Conservation (phyloP, 495 filamentous ascomycete species). For the Xylaria bambusicola region DNA sequence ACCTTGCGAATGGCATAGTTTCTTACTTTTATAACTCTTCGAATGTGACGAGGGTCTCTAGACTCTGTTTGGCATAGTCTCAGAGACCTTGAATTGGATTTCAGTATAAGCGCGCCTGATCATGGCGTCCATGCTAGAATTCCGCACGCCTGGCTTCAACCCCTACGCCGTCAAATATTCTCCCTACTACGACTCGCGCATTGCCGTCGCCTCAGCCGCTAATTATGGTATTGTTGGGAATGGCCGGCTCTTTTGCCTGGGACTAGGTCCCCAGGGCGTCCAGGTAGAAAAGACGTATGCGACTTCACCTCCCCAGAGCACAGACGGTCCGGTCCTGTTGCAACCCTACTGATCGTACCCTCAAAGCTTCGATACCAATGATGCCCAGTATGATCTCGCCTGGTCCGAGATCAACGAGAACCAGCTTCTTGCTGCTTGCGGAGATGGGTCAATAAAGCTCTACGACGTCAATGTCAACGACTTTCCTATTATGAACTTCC, state of each 20-base stretch:
- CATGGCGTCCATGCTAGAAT: conserved; percentile 78
- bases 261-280: conserved; percentile 78
- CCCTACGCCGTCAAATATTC: conserved; percentile 96
- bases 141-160: conserved; percentile 88
- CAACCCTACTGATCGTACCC: conserved; percentile 8
- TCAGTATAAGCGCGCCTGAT: conserved; percentile 9
- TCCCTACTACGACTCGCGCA: conserved; percentile 91
- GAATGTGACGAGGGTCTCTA: conserved; percentile 7
- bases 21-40: background rate
- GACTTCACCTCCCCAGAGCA: conserved; percentile 9
- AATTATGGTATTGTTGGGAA: conserved; percentile 98
- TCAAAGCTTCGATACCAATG: conserved; percentile 87
- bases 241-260: conserved; percentile 80
- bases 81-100: background rate
- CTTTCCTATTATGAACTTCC: conserved; percentile 84
- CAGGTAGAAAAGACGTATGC: conserved; percentile 71
- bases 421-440: conserved; percentile 81
- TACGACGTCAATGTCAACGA: conserved; percentile 78
- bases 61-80: conserved; percentile 28
- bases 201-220: conserved; percentile 81
- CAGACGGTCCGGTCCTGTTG: background rate
- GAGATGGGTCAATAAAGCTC: conserved; percentile 92
- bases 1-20: too few species aligned
- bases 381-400: conserved; percentile 87
- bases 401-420: conserved; percentile 96